Base-by-base conservation (phyloP, 148 eudicot species). In the Fagopyrum esculentum region DNA sequence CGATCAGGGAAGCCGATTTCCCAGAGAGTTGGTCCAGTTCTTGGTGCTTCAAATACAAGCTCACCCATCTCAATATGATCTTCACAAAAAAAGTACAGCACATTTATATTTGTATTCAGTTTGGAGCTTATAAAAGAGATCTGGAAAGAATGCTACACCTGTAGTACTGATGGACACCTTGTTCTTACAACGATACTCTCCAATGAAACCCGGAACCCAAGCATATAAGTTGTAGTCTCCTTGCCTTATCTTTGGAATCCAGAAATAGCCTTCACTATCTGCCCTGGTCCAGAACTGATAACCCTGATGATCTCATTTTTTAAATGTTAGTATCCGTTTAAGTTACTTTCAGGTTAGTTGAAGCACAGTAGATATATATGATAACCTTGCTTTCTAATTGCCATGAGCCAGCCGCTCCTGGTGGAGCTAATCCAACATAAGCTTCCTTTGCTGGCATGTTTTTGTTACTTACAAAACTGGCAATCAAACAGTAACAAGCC, bases 281-380 rank as follows among this genome's bases (percentile, higher is more conserved):
- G 88, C 69, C 64, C 45, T 84, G 54, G 91, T 88, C 91, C 91
- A 88, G 71, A 86, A 88, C 74, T 88, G 91, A 69, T 88, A 88
- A 4, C 89, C 89, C 91, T 88, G 71, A 26, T 17, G 56, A 81
- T 57, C 44, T 45, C 35, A 35, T 66, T 63, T 43, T 66, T 13
- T 13, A 11, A 3, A 66, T 66, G 45, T 66, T 40, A 22, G 26
- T 22, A 22, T 22, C 26, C 26, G 26, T 0, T 22, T 35, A 35
- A 35, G 40, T 35, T 35, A 2, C 40, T 35, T 35, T 2, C 40
- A 1, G 40, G 40, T 35, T 35, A 55, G 22, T 55, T 55, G 68
- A 54, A 54, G 1, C 68, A 48, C 49, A 76, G 16, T 66, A 45
- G 22, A 48, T 6, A 29, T 50, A 59, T 35, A 35, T 35, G 40